Evolutionary conservation across 2,329 filamentous ascomycete species (phyloP).

Genomic region (Penicillium sp.): DNA sequence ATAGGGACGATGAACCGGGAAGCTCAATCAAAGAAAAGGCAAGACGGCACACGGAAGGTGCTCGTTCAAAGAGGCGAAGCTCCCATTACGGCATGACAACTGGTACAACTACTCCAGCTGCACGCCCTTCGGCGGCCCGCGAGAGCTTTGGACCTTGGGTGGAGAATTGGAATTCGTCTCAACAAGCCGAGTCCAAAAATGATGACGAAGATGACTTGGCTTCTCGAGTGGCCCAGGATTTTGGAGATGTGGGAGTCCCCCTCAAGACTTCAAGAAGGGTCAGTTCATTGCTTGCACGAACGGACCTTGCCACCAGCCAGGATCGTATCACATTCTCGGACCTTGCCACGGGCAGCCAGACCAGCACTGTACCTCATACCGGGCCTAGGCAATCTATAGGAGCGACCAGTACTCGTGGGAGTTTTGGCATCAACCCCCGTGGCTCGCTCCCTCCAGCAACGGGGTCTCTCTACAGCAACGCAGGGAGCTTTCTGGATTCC

Average conservation of each 20-base stretch:
- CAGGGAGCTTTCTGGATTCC: constrained; percentile 64
- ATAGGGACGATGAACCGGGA: constrained; percentile 64
- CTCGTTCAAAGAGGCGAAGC: constrained; percentile 65
- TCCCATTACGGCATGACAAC: constrained; percentile 63
- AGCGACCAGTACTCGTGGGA: constrained; percentile 61
- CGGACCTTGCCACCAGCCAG: constrained; percentile 80
- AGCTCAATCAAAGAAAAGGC: constrained; percentile 42
- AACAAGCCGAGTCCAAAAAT: constrained; percentile 13
- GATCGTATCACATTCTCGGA: constrained; percentile 79
- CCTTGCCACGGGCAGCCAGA: constrained; percentile 52
- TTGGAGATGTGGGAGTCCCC: constrained; percentile 53
- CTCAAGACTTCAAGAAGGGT: constrained; percentile 70
- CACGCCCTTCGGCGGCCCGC: constrained; percentile 63
- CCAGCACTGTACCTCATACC: constrained; percentile 38
- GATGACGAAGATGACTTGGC: constrained; percentile 60
- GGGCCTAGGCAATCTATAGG: constrained; percentile 70
- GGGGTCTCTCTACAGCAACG: constrained; percentile 46
- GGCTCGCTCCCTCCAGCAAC: constrained; percentile 55
- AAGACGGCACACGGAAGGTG: constrained; percentile 57
- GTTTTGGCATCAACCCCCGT: constrained; percentile 54
- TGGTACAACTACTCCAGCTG: constrained; percentile 70
- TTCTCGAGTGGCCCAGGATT: constrained; percentile 68
- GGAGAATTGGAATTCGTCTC: constrained; percentile 44
- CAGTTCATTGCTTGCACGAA: constrained; percentile 84
- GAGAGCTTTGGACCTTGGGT: constrained; percentile 69